phyloP scores from a whole-genome alignment of 2,329 filamentous ascomycete species.

The Phaeosphaeriaceae sp. region DNA sequence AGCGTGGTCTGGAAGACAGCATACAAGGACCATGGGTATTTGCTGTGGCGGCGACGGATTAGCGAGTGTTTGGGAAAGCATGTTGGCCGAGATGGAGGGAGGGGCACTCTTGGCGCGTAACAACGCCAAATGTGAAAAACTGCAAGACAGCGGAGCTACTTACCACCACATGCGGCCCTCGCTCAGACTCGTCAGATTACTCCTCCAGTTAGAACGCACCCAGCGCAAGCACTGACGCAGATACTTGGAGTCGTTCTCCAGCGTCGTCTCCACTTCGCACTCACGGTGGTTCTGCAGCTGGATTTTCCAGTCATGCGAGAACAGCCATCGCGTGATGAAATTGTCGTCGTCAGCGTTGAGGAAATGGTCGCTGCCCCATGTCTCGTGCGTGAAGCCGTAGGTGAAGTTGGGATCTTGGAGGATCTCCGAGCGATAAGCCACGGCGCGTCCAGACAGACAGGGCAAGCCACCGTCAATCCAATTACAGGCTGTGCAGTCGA shows the following conservation, averaged over 20 bases:
- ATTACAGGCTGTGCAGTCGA: conserved; percentile 94
- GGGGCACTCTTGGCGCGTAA: conserved; percentile 39
- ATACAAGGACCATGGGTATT: conserved; percentile 92
- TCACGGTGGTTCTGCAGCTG: conserved; percentile 93
- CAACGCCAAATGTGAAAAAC: conserved; percentile 24
- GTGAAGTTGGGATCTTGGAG: conserved; percentile 85
- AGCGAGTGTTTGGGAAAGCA: conserved; percentile 25
- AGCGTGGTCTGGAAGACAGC: conserved; percentile 92
- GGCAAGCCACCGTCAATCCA: conserved; percentile 95
- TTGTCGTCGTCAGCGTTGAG: conserved; percentile 98
- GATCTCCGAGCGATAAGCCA: conserved; percentile 89
- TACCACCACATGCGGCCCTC: conserved; percentile 88
- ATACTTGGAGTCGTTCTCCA: conserved; percentile 88
- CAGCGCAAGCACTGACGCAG: conserved; percentile 92
- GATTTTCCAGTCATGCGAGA: conserved; percentile 90
- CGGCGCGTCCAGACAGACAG: conserved; percentile 93
- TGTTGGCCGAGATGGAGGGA: conserved; percentile 26
- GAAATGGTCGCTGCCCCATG: conserved; percentile 72
- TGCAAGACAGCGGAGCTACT: conserved; percentile 53
- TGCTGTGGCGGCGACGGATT: conserved; percentile 60
- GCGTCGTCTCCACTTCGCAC: conserved; percentile 83
- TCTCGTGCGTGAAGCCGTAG: conserved; percentile 88
- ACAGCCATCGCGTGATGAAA: conserved; percentile 96
- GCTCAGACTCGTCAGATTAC: conserved; percentile 88
- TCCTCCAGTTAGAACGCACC: conserved; percentile 97